Conservation (phyloP, 2,329 filamentous ascomycete species). For the Botrytis sinoallii region DNA sequence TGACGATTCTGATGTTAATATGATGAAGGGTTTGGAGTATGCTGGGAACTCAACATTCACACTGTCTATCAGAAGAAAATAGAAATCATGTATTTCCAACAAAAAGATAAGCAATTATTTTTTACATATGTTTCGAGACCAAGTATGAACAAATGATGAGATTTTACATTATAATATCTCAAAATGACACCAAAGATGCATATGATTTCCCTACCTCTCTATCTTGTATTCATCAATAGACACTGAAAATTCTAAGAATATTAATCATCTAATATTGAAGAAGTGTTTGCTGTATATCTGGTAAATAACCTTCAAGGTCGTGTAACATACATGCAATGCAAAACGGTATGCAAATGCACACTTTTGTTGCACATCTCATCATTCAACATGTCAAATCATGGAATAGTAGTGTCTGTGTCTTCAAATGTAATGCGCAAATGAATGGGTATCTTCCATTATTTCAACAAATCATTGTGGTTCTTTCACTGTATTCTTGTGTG, state of each 20-base stretch:
- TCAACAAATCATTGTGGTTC: background rate
- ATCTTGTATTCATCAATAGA: background rate
- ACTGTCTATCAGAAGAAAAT: background rate
- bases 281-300: background rate
- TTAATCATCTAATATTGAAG: background rate
- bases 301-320: background rate
- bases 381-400: background rate
- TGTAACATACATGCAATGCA: background rate
- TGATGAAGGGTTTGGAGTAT: background rate
- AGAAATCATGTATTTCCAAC: background rate
- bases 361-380: background rate
- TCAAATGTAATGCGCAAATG: background rate
- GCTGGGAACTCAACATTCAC: background rate
- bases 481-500: background rate
- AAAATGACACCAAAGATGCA: background rate
- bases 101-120: background rate
- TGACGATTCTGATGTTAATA: background rate
- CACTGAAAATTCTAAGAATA: background rate
- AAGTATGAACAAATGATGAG: background rate
- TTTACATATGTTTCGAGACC: background rate
- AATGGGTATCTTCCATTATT: background rate
- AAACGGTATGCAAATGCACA: background rate
- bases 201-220: too few species aligned
- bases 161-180: background rate
- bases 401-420: background rate